Evolutionary conservation across 352 stramenopile species (phyloP).

Genomic region (Saprolegnia diclina): DNA sequence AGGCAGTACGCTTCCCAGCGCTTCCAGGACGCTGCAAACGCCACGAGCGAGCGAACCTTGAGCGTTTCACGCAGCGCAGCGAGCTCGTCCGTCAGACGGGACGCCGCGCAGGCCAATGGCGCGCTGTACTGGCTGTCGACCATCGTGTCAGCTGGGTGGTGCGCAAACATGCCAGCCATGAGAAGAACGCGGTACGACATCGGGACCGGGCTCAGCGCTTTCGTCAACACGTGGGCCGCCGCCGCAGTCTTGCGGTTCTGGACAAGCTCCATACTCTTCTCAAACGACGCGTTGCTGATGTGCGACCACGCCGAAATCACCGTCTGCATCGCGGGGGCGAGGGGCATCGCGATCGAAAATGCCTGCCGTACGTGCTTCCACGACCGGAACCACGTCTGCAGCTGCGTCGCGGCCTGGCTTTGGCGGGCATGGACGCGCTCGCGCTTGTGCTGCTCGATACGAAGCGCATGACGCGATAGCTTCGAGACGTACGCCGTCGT

Average conservation of each 20-base stretch:
- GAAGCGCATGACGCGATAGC: neutral
- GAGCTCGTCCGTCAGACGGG: neutral
- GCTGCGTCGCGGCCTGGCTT: neutral
- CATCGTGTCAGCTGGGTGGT: conserved; percentile 62
- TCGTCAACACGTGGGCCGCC: conserved; percentile 46
- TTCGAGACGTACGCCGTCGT: conserved; percentile 21
- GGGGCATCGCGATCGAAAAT: conserved; percentile 36
- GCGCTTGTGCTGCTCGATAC: conserved; percentile 9
- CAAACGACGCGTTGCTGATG: conserved; percentile 32
- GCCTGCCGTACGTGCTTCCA: conserved; percentile 40
- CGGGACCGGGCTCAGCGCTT: conserved; percentile 41
- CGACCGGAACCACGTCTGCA: conserved; percentile 61
- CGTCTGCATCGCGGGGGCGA: conserved; percentile 44
- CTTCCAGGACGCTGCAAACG: conserved; percentile 10
- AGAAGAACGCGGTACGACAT: conserved; percentile 58
- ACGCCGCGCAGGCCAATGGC: neutral
- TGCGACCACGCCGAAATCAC: conserved; percentile 30
- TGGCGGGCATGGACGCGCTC: conserved; percentile 8
- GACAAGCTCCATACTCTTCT: conserved; percentile 57
- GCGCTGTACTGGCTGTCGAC: conserved; percentile 30
- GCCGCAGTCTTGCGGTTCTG: conserved; percentile 48
- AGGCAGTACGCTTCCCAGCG: conserved; percentile 13
- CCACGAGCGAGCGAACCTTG: neutral
- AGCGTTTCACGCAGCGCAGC: neutral
- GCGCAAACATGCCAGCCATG: conserved; percentile 68